These are phyloP conservation scores for Neoconidiobolus thromboides DNA, from an alignment of 371 early-diverging fungal genomes.

Conservation along the genomic window DNA sequence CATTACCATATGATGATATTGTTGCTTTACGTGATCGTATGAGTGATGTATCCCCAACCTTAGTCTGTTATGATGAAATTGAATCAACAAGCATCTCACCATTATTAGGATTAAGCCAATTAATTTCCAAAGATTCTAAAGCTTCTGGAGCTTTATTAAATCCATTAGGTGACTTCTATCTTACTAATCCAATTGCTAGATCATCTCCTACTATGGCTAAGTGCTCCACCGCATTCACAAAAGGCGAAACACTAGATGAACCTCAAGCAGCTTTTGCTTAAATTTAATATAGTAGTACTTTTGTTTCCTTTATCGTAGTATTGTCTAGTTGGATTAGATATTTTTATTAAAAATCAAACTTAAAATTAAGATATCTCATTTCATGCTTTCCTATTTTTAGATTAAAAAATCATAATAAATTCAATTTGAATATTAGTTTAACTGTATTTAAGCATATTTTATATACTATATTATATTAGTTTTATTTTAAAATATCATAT, in stretches of 20 bases:
- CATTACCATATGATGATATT: conserved; percentile 80
- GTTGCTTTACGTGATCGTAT: conserved; percentile 65
- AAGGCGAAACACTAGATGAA: not conserved
- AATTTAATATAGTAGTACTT: not conserved
- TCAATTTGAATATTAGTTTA: too few relatives aligned
- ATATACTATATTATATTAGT: too few relatives aligned
- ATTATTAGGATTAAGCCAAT: conserved; percentile 35
- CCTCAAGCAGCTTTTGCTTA: not conserved
- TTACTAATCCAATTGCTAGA: conserved; percentile 83
- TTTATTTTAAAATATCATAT: too few relatives aligned
- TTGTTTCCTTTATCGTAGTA: too few relatives aligned
- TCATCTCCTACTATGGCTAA: conserved; percentile 94
- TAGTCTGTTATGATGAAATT: conserved; percentile 51
- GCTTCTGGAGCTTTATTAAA: conserved; percentile 22
- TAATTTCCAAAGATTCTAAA: conserved; percentile 22
- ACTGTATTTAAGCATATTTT: too few relatives aligned
- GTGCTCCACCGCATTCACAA: conserved; percentile 49
- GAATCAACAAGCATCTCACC: conserved; percentile 32
- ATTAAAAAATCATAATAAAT: too few relatives aligned
- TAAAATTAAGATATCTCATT: too few relatives aligned
- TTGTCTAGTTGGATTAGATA: too few relatives aligned
- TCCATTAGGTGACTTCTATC: conserved; percentile 73
- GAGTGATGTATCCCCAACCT: conserved; percentile 63
- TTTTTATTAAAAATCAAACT: too few relatives aligned
- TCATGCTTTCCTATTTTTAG: too few relatives aligned